Evolutionary conservation across 208 protist species (phyloP), one percentile per base, ranked within the genome.

Genomic region (Crithidia sp.): DNA sequence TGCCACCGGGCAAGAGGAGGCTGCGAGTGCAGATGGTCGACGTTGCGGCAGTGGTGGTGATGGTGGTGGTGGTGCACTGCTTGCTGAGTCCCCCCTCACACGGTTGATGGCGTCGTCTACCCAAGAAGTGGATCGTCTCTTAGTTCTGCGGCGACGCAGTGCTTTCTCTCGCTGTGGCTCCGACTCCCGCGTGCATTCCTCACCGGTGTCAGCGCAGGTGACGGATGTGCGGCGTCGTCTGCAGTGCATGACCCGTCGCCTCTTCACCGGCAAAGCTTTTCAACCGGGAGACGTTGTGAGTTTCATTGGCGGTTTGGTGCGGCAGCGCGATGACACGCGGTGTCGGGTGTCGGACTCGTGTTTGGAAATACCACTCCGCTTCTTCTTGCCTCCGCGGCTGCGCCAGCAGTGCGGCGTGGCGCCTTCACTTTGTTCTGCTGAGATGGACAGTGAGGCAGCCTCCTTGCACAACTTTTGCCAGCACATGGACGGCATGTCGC

Each of bases 231-330:
- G 81, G 3, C 71, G 82, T 39, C 71, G 71, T 1, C 65, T 94
- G 52, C 74, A 80, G 57, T 74, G 68, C 55, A 84, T 94, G 67
- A 83, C 70, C 12, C 83, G 76, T 16, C 81, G 92, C 12, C 76
- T 92, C 37, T 95, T 92, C 76, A 78, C 88, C 13, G 92, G 82
- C 4, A 87, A 86, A 53, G n/a, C 85, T 0, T 96, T 95, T 70
- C 78, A 87, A 17, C 39, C 77, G 7, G 92, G 90, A n/a, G 90
- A 92, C 4, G 40, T 92, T 40, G 90, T 96, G 9, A 85, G 81
- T 50, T 73, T 88, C 39, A 70, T 93, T n/a, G 92, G 92, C 10
- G 92, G 92, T 16, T 52, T 86, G n/a, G 80, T 96, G 55, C 65
- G 82, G 10, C 60, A 54, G 0, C 36, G 52, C 44, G 59, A 37